Percentiles rank a stretch among this genome's conserved stretches.
Conservation (phyloP, 108 stramenopile species). For the Fistulifera pelliculosa region DNA sequence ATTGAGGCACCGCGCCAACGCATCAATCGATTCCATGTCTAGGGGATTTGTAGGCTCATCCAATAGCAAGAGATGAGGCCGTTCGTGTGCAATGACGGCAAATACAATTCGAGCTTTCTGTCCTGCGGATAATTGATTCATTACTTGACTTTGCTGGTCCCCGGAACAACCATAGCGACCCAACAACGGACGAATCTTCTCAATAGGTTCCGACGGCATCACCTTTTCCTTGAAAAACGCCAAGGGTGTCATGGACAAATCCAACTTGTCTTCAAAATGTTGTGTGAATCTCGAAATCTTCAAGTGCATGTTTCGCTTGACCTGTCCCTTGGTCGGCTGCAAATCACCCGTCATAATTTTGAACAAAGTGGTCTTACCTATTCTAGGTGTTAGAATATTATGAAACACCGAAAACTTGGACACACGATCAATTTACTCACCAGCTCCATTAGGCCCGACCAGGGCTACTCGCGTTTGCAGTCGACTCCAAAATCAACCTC, state of each 20-base stretch:
- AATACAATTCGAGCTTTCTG: constrained; percentile 97
- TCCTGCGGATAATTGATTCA: constrained; percentile 90
- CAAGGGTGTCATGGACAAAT: constrained; percentile 90
- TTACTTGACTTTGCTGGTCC: constrained; percentile 68
- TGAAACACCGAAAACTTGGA: no score
- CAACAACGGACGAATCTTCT: constrained; percentile 72
- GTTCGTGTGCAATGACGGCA: constrained; percentile 92
- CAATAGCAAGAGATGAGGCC: constrained; percentile 93
- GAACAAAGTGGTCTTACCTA: constrained; percentile 86
- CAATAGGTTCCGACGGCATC: constrained; percentile 71
- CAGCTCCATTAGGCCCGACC: constrained; percentile 77
- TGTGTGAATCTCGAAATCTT: constrained; percentile 94
- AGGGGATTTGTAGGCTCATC: constrained; percentile 97
- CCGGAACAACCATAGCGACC: constrained; percentile 96
- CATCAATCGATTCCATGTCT: constrained; percentile 97
- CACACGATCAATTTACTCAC: constrained; percentile 4
- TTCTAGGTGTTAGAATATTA: no score
- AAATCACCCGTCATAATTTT: constrained; percentile 92
- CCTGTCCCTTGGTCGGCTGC: constrained; percentile 80
- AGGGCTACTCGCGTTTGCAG: constrained; percentile 78
- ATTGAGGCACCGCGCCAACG: constrained; percentile 91
- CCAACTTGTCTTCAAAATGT: constrained; percentile 97
- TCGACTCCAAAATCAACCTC: constrained; percentile 88
- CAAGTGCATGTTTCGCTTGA: constrained; percentile 90
- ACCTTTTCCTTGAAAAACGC: constrained; percentile 92